A percentile compares a stretch with the other conserved stretches of the same genome.
Conservation (phyloP, 306 rosid species). For the Citrullus colocynthis region DNA sequence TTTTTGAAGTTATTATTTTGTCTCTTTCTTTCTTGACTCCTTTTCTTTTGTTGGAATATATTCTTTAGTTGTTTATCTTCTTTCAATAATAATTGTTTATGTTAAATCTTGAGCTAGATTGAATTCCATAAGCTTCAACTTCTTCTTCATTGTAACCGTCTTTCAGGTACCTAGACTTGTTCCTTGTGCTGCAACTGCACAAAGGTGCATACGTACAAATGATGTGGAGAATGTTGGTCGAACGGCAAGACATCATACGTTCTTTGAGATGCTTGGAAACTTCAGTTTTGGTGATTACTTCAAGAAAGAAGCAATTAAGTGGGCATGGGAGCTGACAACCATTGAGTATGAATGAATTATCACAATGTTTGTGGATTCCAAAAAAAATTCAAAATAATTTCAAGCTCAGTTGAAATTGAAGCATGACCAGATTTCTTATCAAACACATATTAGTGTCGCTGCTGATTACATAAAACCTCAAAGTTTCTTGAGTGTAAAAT, state of each 20-base stretch:
- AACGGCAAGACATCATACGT: conserved; percentile 78
- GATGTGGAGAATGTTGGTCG: conserved; percentile 84
- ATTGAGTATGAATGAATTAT: conserved; percentile 39
- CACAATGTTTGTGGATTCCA: background rate
- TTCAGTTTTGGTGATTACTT: conserved; percentile 97
- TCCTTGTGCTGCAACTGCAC: conserved; percentile 74
- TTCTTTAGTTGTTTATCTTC: background rate
- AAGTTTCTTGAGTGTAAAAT: background rate
- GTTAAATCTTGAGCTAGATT: background rate
- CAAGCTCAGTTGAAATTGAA: background rate
- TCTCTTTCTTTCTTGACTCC: background rate
- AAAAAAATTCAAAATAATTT: background rate
- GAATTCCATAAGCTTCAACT: background rate
- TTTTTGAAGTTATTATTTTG: background rate
- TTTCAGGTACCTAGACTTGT: conserved; percentile 53
- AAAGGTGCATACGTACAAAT: conserved; percentile 83
- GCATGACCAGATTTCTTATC: background rate
- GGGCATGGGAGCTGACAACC: conserved; percentile 97
- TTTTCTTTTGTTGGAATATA: background rate
- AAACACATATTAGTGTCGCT: background rate
- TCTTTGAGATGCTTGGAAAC: conserved; percentile 97
- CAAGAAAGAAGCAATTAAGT: conserved; percentile 77
- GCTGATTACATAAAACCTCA: background rate
- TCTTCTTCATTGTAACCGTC: conserved; percentile 3
- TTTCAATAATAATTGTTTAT: background rate